A percentile compares a stretch with the other conserved stretches of the same genome.
phyloP scores from a whole-genome alignment of 129 eudicot species.

The Erigeron canadensis region DNA sequence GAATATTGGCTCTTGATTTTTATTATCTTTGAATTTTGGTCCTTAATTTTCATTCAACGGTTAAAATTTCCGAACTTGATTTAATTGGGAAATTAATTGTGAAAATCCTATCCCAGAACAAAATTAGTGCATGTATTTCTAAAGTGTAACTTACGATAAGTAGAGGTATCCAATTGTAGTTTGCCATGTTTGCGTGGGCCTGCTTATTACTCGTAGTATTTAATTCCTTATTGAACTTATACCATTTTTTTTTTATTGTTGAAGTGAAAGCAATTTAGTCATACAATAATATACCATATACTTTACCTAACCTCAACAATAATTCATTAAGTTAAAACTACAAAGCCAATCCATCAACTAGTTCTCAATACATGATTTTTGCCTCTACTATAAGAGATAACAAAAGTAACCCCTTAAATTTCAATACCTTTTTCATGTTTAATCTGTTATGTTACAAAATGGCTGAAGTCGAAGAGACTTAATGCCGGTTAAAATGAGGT shows the following conservation, averaged over 20 bases:
- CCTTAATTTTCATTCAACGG: no score
- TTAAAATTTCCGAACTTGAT: no score
- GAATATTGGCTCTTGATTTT: no score
- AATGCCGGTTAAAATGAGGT: no score
- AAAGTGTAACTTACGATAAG: background rate
- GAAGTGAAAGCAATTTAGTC: constrained; percentile 27
- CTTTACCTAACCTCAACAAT: constrained; percentile 28
- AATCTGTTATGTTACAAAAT: no score
- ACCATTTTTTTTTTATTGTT: constrained; percentile 23
- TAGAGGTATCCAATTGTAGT: constrained; percentile 18
- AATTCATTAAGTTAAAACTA: background rate
- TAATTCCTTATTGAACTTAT: constrained; percentile 11
- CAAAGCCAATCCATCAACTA: background rate
- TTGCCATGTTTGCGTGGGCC: constrained; percentile 21
- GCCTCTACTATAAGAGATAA: background rate
- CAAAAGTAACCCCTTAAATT: no score
- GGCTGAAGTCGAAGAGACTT: no score
- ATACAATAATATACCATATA: no score
- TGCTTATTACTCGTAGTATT: constrained; percentile 24
- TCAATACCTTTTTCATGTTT: no score
- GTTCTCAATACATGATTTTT: background rate
- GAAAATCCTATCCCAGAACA: no score
- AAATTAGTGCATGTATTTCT: background rate
- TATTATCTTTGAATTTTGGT: no score
- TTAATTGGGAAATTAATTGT: no score